These are phyloP conservation scores for Secale cereale DNA, from an alignment of 176 grass and related monocot genomes.

Conservation along the genomic window DNA sequence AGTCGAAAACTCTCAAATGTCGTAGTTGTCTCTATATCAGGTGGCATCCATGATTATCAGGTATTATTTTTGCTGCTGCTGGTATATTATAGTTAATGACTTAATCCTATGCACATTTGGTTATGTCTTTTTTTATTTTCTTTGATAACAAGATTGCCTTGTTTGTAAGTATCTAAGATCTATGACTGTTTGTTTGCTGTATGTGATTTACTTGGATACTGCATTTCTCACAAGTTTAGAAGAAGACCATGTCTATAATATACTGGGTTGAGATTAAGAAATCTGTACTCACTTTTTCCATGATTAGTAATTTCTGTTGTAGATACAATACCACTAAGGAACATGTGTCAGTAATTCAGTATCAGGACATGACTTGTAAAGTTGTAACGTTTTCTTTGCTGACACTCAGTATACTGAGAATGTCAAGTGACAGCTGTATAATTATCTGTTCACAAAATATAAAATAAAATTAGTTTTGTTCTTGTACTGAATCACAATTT, in stretches of 20 bases:
- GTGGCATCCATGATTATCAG: conserved; percentile 97
- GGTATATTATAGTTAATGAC: conserved; percentile 6
- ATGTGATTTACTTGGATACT: background rate
- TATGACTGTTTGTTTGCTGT: conserved; percentile 2
- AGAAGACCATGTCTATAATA: background rate
- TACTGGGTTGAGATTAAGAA: conserved; percentile 1
- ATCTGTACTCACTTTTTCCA: background rate
- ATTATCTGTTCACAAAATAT: background rate
- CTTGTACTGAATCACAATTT: background rate
- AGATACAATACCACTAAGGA: background rate
- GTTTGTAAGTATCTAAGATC: background rate
- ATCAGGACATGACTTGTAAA: background rate
- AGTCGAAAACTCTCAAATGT: conserved; percentile 71
- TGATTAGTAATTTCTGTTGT: background rate
- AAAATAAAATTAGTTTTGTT: conserved; percentile 16
- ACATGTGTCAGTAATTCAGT: background rate
- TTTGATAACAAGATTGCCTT: conserved; percentile 11
- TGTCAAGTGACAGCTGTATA: background rate
- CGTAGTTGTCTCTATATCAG: conserved; percentile 77
- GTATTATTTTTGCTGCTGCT: conserved; percentile 35
- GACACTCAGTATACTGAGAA: background rate
- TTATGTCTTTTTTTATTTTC: conserved; percentile 16
- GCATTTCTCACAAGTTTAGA: background rate
- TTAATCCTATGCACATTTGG: conserved; percentile 7
- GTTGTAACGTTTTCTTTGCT: background rate